Percentiles rank a stretch among this genome's conserved stretches.
Evolutionary conservation across 2,329 filamentous ascomycete genomes (phyloP).

Genomic region (Elsinoe arachidis): DNA sequence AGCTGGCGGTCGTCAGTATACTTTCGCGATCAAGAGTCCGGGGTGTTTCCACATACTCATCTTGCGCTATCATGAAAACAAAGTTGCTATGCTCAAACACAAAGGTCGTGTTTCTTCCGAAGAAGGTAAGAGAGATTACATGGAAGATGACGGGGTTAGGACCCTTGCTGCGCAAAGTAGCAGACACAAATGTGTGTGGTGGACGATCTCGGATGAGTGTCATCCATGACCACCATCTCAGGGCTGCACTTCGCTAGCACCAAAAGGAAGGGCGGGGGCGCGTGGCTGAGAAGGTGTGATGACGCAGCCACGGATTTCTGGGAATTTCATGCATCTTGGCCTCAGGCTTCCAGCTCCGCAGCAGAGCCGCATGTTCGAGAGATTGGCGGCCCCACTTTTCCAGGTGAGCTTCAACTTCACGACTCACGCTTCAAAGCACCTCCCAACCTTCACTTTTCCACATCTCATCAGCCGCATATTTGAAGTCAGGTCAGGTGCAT

Average conservation of each 20-base stretch:
- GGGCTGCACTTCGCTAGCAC: not conserved
- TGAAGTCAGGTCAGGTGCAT: no score
- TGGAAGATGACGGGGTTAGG: not conserved
- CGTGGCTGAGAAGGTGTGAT: not conserved
- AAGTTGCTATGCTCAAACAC: not conserved
- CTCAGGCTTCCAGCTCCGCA: no score
- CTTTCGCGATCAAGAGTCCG: not conserved
- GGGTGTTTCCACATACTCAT: slow-evolving; percentile 3
- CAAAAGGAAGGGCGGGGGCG: not conserved
- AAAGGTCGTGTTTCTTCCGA: not conserved
- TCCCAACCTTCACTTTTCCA: no score
- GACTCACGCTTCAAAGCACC: no score
- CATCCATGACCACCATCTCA: slow-evolving; percentile 8
- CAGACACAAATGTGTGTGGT: not conserved
- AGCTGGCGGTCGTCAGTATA: not conserved
- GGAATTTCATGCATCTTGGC: not conserved
- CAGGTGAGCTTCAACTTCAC: not conserved
- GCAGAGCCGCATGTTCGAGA: not conserved
- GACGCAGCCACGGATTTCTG: slow-evolving; percentile 3
- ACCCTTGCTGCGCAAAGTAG: slow-evolving; percentile 9
- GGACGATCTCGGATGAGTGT: slow-evolving; percentile 4
- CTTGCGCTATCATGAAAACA: not conserved
- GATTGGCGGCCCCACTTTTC: not conserved
- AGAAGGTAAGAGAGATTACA: not conserved
- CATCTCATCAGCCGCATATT: no score